Conservation (phyloP, 352 stramenopile genomes). For the Phytophthora pinifolia region DNA sequence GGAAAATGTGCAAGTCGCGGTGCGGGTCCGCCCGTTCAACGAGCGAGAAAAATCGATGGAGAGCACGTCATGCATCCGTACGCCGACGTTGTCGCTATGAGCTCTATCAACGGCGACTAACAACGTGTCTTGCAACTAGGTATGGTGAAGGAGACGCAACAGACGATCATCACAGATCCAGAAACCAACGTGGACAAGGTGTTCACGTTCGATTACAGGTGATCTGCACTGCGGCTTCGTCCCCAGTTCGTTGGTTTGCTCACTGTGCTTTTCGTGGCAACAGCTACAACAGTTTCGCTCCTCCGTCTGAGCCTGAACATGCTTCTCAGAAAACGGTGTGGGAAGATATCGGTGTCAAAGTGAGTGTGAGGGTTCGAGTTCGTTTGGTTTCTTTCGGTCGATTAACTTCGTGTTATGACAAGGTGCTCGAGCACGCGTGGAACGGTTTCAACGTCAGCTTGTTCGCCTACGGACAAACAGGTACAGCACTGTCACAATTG, state of each 20-base stretch:
- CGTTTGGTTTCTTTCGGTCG: background rate
- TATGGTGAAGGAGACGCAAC: slow-evolving; percentile 78
- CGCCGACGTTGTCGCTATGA: no score
- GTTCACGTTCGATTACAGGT: slow-evolving; percentile 91
- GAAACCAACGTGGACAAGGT: slow-evolving; percentile 72
- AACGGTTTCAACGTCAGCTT: slow-evolving; percentile 90
- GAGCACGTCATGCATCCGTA: slow-evolving; percentile 73
- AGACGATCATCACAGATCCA: slow-evolving; percentile 84
- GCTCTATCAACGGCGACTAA: no score
- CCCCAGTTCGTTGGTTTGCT: background rate
- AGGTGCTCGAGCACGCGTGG: slow-evolving; percentile 88
- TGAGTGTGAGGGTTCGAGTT: slow-evolving; percentile 11
- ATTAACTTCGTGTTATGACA: background rate
- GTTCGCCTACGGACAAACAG: slow-evolving; percentile 88
- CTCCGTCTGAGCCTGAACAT: slow-evolving; percentile 50
- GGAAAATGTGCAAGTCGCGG: slow-evolving; percentile 85
- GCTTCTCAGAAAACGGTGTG: slow-evolving; percentile 85
- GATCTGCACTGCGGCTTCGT: background rate
- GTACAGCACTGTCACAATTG: slow-evolving; percentile 2
- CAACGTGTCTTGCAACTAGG: slow-evolving; percentile 29
- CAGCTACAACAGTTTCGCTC: slow-evolving; percentile 84
- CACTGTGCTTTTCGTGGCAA: slow-evolving; percentile 2
- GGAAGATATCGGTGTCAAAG: slow-evolving; percentile 84
- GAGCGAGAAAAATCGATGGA: slow-evolving; percentile 77
- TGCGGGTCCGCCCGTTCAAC: slow-evolving; percentile 82